Evolutionary conservation across 2,329 filamentous ascomycete genomes (phyloP).

Genomic region (Aschersonia sp.): DNA sequence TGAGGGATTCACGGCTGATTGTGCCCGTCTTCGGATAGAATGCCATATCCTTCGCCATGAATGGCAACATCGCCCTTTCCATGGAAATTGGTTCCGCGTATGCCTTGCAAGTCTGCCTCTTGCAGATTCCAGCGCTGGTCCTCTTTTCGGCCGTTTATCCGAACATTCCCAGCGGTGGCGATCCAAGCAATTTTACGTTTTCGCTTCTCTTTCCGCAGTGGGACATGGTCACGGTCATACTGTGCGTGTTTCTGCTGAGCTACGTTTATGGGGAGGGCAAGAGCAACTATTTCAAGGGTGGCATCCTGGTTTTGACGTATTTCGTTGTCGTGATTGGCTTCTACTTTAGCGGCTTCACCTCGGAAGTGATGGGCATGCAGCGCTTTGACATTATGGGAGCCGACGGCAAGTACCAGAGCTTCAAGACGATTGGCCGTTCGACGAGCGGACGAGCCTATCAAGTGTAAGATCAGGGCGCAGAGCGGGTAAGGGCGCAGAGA

Average conservation of each 20-base stretch:
- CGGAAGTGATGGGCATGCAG: conserved; percentile 26
- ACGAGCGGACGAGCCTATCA: conserved; percentile 16
- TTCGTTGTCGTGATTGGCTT: conserved; percentile 85
- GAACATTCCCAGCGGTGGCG: conserved; percentile 19
- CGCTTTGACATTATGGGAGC: conserved; percentile 39
- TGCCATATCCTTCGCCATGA: conserved; percentile 98
- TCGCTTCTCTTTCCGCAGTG: conserved; percentile 93
- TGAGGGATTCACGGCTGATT: neutral
- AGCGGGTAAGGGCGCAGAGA: neutral
- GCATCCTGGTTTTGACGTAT: conserved; percentile 84
- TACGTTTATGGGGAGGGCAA: conserved; percentile 98
- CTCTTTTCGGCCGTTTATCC: conserved; percentile 73
- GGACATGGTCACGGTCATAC: conserved; percentile 95
- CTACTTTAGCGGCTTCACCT: conserved; percentile 57
- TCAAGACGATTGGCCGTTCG: conserved; percentile 37
- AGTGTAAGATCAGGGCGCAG: conserved; percentile 1
- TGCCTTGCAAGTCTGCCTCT: conserved; percentile 83
- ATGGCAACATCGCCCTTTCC: conserved; percentile 93
- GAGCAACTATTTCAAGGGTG: conserved; percentile 99
- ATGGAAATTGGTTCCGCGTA: conserved; percentile 99
- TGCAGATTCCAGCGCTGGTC: conserved; percentile 87
- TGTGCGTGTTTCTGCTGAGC: conserved; percentile 90
- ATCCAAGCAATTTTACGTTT: conserved; percentile 49
- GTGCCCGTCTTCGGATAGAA: conserved; percentile 39
- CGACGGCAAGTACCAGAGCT: conserved; percentile 34